These are phyloP conservation scores for Trichosporon faecale DNA, from an alignment of 1,284 basidiomycete species.

Conservation along the genomic window DNA sequence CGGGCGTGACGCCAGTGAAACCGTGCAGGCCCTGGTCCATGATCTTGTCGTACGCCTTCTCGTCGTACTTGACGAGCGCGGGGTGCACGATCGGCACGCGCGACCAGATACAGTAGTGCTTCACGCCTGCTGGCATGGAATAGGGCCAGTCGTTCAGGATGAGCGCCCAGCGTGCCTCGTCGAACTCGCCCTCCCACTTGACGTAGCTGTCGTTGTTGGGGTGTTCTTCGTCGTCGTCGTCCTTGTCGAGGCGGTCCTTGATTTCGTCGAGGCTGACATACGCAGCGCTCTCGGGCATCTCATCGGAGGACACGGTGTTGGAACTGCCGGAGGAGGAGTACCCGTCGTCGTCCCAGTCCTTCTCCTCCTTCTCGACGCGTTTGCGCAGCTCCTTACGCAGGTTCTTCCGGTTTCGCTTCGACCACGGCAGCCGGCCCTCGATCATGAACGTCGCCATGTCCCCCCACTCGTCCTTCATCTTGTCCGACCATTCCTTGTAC, in stretches of 20 bases:
- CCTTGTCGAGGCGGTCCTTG: constrained; percentile 15
- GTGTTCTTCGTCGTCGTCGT: constrained; percentile 25
- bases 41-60: constrained; percentile 37
- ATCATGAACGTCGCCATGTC: constrained; percentile 37
- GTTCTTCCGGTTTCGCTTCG: constrained; percentile 11
- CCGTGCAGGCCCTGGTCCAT: constrained; percentile 45
- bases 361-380: constrained; percentile 11
- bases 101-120: constrained; percentile 49
- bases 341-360: constrained; percentile 9
- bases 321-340: background rate
- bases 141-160: constrained; percentile 53
- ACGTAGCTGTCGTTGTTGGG: constrained; percentile 30
- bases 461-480: constrained; percentile 40
- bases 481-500: constrained; percentile 46
- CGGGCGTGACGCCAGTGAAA: constrained; percentile 45
- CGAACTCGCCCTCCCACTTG: constrained; percentile 34
- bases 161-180: constrained; percentile 40
- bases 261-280: constrained; percentile 12
- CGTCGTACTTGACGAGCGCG: constrained; percentile 40
- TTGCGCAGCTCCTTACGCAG: constrained; percentile 4
- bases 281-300: constrained; percentile 7
- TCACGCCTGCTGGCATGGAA: constrained; percentile 42
- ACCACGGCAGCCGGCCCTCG: constrained; percentile 14
- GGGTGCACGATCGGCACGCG: constrained; percentile 49
- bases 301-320: background rate